Conservation (phyloP, 352 stramenopile genomes). For the Phytophthora ramorum region DNA sequence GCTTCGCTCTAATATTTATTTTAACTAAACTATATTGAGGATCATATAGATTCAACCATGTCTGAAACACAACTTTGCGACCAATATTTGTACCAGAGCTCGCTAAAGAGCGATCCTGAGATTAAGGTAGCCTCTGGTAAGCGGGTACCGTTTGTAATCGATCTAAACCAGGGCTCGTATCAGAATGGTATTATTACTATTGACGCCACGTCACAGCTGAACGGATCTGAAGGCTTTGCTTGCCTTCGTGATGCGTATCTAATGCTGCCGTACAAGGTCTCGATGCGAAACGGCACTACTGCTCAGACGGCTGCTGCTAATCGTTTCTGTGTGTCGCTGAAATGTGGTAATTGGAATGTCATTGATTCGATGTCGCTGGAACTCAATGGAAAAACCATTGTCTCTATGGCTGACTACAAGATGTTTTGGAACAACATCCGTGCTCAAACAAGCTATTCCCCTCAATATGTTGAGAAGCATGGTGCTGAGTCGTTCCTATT, state of each 20-base stretch:
- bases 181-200: conserved; percentile 7
- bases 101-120: too few species aligned
- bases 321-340: conserved; percentile 27
- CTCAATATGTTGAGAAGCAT: too few species aligned
- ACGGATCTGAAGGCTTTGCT: background rate
- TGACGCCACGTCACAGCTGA: conserved; percentile 1
- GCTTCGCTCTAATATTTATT: too few species aligned
- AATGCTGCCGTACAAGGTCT: background rate
- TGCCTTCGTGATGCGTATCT: conserved; percentile 6
- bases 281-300: conserved; percentile 4
- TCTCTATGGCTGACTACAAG: too few species aligned
- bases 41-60: too few species aligned
- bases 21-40: too few species aligned
- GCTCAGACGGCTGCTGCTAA: conserved; percentile 20
- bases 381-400: conserved; percentile 3
- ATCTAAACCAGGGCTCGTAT: conserved; percentile 8
- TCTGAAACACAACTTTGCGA: too few species aligned
- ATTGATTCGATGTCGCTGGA: conserved; percentile 20
- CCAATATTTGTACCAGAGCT: too few species aligned
- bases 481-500: too few species aligned
- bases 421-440: too few species aligned
- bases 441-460: too few species aligned
- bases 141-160: background rate
- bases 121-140: too few species aligned
- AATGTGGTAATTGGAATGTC: conserved; percentile 40